Conservation (phyloP, 176 grass and related monocot genomes). For the Oryza longistaminata region DNA sequence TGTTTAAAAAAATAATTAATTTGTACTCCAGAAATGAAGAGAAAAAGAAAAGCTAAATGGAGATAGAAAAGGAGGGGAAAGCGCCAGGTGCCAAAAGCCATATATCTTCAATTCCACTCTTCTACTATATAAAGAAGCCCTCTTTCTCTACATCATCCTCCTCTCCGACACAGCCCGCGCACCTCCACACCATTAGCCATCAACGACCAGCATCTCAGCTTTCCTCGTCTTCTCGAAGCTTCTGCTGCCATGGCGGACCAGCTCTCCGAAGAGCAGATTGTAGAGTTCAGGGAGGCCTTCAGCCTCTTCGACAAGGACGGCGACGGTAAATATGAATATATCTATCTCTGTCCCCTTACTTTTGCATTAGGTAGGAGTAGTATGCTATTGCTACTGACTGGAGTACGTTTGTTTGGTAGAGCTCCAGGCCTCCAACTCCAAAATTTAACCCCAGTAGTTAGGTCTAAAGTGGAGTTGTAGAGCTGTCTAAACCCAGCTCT, state of each 20-base stretch:
- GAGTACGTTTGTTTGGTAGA: too few relatives aligned
- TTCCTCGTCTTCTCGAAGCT: not conserved
- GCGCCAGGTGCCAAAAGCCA: too few relatives aligned
- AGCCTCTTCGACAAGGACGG: conserved; percentile 88
- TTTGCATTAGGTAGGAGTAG: too few relatives aligned
- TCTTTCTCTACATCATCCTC: not conserved
- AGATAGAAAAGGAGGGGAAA: too few relatives aligned
- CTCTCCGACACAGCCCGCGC: not conserved
- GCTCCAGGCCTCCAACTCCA: too few relatives aligned
- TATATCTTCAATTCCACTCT: not conserved
- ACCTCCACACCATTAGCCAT: not conserved
- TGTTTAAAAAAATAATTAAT: not conserved
- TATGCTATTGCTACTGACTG: too few relatives aligned
- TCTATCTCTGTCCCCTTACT: not conserved
- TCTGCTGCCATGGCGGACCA: conserved; percentile 60
- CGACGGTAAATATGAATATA: conserved; percentile 43
- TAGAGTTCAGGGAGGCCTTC: conserved; percentile 85
- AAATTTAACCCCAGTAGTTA: too few relatives aligned
- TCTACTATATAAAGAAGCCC: not conserved
- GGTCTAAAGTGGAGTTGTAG: too few relatives aligned
- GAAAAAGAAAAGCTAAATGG: not conserved
- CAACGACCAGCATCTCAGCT: not conserved
- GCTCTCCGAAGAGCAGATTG: conserved; percentile 67
- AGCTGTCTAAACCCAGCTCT: too few relatives aligned
- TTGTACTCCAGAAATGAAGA: not conserved